Base-by-base conservation (phyloP, 1,139 yeast species). In the Yamadazyma oceani region DNA sequence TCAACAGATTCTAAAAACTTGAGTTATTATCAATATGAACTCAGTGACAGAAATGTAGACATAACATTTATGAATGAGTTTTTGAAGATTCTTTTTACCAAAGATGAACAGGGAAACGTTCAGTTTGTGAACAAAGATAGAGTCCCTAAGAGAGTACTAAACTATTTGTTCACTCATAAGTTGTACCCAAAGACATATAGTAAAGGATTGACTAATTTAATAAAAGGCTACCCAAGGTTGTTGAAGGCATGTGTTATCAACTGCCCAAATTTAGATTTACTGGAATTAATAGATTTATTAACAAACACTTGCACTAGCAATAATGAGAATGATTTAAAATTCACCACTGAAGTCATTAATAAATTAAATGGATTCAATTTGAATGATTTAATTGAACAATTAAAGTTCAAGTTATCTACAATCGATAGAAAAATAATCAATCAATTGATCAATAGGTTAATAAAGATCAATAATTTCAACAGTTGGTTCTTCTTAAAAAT, bases 91-190 rank as follows among this genome's bases (percentile, higher is more conserved):
- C 64, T 82, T 8, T 67, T 79, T 36, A 21, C 27, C 24, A 42
- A 53, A 4, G 43, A 43, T 26, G 42, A 50, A n/a, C 51, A 46
- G 1, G 45, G 43, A 7, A 41, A 43, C n/a, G 51, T 59, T 7
- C 43, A 41, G 23, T 51, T 63, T 35, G 43, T 42, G 8, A 43
- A 55, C 30, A 44, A 46, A 10, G 54, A 49, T 14, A 67, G 66
- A 38, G 48, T 76, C 25, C 84, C 92, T 32, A 82, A 83, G 50
- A 64, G 64, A 34, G 71, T 89, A 2, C 60, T 87, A 39, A 76
- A 85, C 5, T 90, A 87, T 55, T 68, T 89, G 29, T 69, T 90
- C 44, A 86, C 96, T 2, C 96, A 88, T 62, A 96, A 97, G 17
- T 64, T 87, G 24, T 88, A 84, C 60, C 96, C 97, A 8, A 62